Conservation (phyloP, 306 rosid genomes). For the Vachellia collinsii region DNA sequence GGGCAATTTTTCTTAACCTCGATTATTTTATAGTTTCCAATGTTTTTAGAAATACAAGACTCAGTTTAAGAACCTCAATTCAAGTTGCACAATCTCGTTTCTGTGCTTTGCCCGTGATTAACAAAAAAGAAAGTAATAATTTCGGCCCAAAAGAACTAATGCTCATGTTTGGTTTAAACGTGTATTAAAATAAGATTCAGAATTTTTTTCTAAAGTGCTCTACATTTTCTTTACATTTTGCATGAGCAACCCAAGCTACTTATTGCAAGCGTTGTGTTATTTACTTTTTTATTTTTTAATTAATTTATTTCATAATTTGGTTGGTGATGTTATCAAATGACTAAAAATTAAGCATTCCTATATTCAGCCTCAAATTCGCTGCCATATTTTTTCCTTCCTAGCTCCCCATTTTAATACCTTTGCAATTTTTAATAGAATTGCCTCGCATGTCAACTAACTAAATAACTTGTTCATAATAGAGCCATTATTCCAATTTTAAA, state of each 20-base stretch:
- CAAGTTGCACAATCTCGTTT: background rate
- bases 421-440: background rate
- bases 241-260: background rate
- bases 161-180: background rate
- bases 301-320: background rate
- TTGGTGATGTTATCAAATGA: background rate
- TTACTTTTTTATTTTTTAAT: background rate
- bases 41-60: background rate
- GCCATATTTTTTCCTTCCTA: background rate
- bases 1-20: no score
- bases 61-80: background rate
- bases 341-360: background rate
- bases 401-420: background rate
- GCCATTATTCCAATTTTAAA: background rate
- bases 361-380: background rate
- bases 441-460: background rate
- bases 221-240: background rate
- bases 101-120: background rate
- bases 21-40: background rate
- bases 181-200: background rate
- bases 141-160: background rate
- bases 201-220: background rate
- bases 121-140: background rate
- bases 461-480: background rate
- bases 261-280: background rate